These are phyloP conservation scores for Candida namnaoensis DNA, from an alignment of 805 yeast species.

Conservation along the genomic window DNA sequence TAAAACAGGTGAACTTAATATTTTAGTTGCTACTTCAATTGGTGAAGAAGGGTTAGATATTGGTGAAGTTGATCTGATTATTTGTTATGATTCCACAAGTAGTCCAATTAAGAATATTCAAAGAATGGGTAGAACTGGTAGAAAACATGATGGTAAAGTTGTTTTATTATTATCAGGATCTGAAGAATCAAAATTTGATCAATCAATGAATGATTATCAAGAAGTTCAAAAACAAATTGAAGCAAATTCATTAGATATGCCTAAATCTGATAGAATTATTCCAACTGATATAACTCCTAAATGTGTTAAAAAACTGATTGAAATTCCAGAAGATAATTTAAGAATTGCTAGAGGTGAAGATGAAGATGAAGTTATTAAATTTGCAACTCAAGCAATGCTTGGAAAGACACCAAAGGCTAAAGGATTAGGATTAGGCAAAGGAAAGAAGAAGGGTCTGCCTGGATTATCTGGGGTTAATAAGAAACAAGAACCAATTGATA, in stretches of 20 bases:
- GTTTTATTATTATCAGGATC: slow-evolving; percentile 65
- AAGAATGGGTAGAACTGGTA: slow-evolving; percentile 97
- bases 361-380: slow-evolving; percentile 57
- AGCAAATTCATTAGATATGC: slow-evolving; percentile 33
- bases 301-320: slow-evolving; percentile 48
- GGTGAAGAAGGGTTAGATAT: slow-evolving; percentile 99
- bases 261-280: slow-evolving; percentile 54
- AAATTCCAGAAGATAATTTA: slow-evolving; percentile 63
- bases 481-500: not conserved
- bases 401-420: slow-evolving; percentile 21
- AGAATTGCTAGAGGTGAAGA: slow-evolving; percentile 45
- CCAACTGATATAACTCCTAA: slow-evolving; percentile 50
- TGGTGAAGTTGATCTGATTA: slow-evolving; percentile 92
- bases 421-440: slow-evolving; percentile 4
- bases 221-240: slow-evolving; percentile 66
- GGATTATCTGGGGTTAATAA: too few species aligned
- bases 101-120: slow-evolving; percentile 92
- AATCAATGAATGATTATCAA: slow-evolving; percentile 78
- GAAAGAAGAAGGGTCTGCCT: not conserved
- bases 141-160: slow-evolving; percentile 85
- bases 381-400: slow-evolving; percentile 59
- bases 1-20: slow-evolving; percentile 64
- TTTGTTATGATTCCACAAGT: slow-evolving; percentile 87
- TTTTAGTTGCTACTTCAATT: slow-evolving; percentile 90
- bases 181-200: slow-evolving; percentile 72